Base-by-base conservation (phyloP, 1,284 basidiomycete genomes). In the Rugosomyces carneus region DNA sequence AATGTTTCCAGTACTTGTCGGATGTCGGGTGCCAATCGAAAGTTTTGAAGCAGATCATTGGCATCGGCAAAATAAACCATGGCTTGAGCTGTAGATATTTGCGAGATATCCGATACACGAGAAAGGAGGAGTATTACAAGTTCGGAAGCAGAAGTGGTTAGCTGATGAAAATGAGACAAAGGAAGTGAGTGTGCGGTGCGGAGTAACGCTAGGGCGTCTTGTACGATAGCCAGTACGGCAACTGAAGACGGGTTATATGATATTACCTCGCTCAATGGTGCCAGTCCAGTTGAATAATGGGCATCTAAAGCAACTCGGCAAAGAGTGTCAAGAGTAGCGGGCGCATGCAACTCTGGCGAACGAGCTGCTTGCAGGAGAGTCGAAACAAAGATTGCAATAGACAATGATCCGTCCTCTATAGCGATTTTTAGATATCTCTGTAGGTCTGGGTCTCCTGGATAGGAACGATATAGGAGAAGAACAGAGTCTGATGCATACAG, bases 321-420 rank as follows among this genome's bases (percentile, higher is more conserved):
- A 7, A 89, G 73, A 54, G 75, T 73, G 57, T 85, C 77, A 31
- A 89, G 67, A 1, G 84, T 88, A 0, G 79, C 73, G 7, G 74
- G 65, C 32, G 77, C 70, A 52, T 83, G 81, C 23, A 86, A 56
- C 29, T 80, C 70, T 13, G 70, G 62, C 3, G 72, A 73, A n/a
- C 68, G 66, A 47, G 70, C 70, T 13, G 72, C 72, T 48, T 73
- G 68, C 16, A 76, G 66, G 21, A 75, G 64, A 2, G 79, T 79
- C 3, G 77, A 59, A 5, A 85, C 70, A 56, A 81, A 85, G 8
- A 70, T 69, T 3, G 78, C 59, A 8, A 83, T 63, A 3, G 81
- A 75, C 8, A 89, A 60, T 29, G 80, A 60, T 3, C 73, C 72
- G 35, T 72, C 68, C 47, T 75, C 66, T 27, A 89, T 67, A 5